Evolutionary conservation across 768 basidiomycete genomes (phyloP), one percentile per base, ranked within the genome.

Genomic region (Leccinum aurantiacum): DNA sequence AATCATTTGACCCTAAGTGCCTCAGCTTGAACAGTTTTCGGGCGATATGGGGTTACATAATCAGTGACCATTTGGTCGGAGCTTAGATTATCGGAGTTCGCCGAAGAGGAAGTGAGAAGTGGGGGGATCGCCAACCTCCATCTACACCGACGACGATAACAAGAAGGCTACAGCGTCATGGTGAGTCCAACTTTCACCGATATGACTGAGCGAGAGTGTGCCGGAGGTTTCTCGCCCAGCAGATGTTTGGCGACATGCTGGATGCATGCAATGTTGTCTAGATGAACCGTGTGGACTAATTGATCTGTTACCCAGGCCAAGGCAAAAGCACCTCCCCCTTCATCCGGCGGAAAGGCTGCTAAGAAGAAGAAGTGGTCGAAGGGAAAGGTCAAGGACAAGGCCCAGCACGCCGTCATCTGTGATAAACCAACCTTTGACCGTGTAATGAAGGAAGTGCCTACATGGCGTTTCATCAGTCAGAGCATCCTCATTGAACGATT

Each of bases 311-410:
- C 54, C 77, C 84, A 88, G 84, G 88, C 90, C 74, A 91, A 91
- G 84, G 87, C 88, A 80, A 80, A 87, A 72, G 78, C 91, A 66
- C 78, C 88, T 60, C 79, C 82, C 61, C 73, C 81, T 62, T 80
- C 87, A 53, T 78, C 84, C 65, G 88, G 90, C 66, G 89, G 91
- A 74, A 94, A 94, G 77, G 79, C 90, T 72, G 93, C 91, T 64
- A 98, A 98, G 86, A 98, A 98, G 87, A 98, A 98, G 93, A 98
- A 98, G 86, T 98, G 95, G 95, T 97, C 93, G 69, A 98, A 98
- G 86, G 97, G 97, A 76, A 98, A 98, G 82, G 97, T 99, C 78
- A 99, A 99, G 90, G 97, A 99, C 82, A 99, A 98, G 89, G 93
- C 96, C 72, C 88, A 92, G 74, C 95, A 98, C 85, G 85, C 93